Evolutionary conservation across 345 rosid genomes (phyloP).

Genomic region (Triadica sebifera): DNA sequence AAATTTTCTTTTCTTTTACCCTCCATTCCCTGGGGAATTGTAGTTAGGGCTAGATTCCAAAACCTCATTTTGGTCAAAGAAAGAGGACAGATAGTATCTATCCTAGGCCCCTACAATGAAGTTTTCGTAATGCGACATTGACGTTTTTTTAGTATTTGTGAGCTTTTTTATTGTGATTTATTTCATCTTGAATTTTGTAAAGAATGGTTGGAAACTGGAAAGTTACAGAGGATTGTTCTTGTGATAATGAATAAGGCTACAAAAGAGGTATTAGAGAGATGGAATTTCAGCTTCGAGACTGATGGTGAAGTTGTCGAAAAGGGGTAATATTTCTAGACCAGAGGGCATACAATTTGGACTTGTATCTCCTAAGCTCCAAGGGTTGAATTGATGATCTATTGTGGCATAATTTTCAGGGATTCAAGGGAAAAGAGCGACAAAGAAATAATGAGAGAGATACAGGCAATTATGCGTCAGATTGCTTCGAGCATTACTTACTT

Average conservation of each 20-base stretch:
- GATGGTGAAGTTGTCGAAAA: conserved; percentile 77
- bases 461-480: conserved; percentile 91
- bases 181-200: conserved; percentile 17
- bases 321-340: conserved; percentile 41
- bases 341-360: background rate
- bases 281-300: conserved; percentile 90
- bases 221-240: conserved; percentile 78
- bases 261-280: conserved; percentile 85
- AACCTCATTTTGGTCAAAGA: no score
- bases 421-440: conserved; percentile 96
- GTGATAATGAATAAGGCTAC: conserved; percentile 85
- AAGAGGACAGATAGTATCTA: no score
- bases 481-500: conserved; percentile 93
- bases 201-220: conserved; percentile 95
- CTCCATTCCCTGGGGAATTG: no score
- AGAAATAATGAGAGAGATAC: conserved; percentile 96
- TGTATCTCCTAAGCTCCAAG: background rate
- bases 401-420: conserved; percentile 42
- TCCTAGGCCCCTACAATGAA: no score
- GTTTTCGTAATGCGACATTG: background rate
- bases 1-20: background rate
- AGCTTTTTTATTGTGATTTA: conserved; percentile 8
- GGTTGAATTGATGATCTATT: background rate
- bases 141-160: background rate
- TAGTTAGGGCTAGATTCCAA: no score